Base-by-base conservation (phyloP, 129 eudicot species). In the Centrapalus pauciflorus region DNA sequence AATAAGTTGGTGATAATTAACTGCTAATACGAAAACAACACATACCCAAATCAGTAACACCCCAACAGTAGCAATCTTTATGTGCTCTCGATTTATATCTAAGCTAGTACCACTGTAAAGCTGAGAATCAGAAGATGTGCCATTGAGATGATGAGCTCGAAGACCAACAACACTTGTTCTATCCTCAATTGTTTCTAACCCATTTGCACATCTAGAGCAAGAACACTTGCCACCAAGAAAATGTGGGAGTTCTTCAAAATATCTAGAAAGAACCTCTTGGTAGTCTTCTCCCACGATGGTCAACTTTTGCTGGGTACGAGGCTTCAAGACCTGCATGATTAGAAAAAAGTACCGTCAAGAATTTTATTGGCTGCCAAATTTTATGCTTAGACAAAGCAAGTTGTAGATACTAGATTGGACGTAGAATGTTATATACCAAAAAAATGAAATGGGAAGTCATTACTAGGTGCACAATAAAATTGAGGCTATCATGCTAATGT, bases 171-270 rank as follows among this genome's bases (percentile, higher is more conserved):
- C 1, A 9, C 29, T n/a, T 20, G 13, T 48, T 65, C 46, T 72
- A 34, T 28, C 67, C 21, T 45, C 52, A 35, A 69, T 55, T 32
- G 29, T 60, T 11, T 46, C 72, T 26, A 32, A 78, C 51, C 27
- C 49, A 8, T 38, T 58, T 52, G 77, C 77, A 64, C 95, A 88
- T 71, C 66, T 80, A 27, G 84, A 55, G 73, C 95, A 88, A 16
- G 70, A 66, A 76, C 95, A 87, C 5, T 66, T 61, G 55, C 95
- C 95, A 67, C 95, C 95, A 35, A 88, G 88, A 73, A 84, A 84
- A 48, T 74, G 56, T 21, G 95, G 95, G 30, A 79, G 70, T 25
- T 84, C 71, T 48, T 77, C 76, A 50, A 84, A 79, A 79, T 45
- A 70, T 56, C 70, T 74, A 8, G 77, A 45, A 32, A 84, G 80